A percentile compares a stretch with the other conserved stretches of the same genome.
These are phyloP conservation scores for Jackrogersella multiformis DNA, from an alignment of 495 filamentous ascomycete genomes.

Conservation along the genomic window DNA sequence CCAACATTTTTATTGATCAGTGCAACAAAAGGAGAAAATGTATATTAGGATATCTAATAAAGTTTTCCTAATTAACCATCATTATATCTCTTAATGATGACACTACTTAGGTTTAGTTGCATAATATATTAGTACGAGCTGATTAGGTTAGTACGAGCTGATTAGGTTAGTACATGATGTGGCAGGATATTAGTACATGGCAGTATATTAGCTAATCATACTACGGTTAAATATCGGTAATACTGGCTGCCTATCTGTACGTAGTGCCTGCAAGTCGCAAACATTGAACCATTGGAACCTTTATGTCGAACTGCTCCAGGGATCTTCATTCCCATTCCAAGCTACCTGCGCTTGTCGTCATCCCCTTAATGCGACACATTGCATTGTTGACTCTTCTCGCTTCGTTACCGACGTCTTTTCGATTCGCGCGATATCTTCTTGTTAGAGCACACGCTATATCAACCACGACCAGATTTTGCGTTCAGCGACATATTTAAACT, in stretches of 20 bases:
- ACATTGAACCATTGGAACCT: too few relatives aligned
- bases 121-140: too few relatives aligned
- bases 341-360: constrained; percentile 36
- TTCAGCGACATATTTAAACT: neutral
- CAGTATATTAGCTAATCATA: constrained; percentile 1
- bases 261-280: neutral
- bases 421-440: neutral
- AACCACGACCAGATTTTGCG: neutral
- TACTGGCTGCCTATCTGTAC: neutral
- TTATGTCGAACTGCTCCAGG: constrained; percentile 21
- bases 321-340: constrained; percentile 4
- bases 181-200: too few relatives aligned
- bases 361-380: constrained; percentile 37
- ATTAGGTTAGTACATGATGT: too few relatives aligned
- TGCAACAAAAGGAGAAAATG: constrained; percentile 12
- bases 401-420: neutral
- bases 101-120: too few relatives aligned
- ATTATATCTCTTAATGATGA: too few relatives aligned
- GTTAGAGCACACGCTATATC: neutral
- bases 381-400: constrained; percentile 9
- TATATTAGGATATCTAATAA: too few relatives aligned
- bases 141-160: too few relatives aligned
- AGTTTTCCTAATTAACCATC: too few relatives aligned
- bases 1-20: constrained; percentile 37
- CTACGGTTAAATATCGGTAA: constrained; percentile 17